Evolutionary conservation across 768 basidiomycete species (phyloP), one percentile per base, ranked within the genome.

Genomic region (Coprinopsis sp.): DNA sequence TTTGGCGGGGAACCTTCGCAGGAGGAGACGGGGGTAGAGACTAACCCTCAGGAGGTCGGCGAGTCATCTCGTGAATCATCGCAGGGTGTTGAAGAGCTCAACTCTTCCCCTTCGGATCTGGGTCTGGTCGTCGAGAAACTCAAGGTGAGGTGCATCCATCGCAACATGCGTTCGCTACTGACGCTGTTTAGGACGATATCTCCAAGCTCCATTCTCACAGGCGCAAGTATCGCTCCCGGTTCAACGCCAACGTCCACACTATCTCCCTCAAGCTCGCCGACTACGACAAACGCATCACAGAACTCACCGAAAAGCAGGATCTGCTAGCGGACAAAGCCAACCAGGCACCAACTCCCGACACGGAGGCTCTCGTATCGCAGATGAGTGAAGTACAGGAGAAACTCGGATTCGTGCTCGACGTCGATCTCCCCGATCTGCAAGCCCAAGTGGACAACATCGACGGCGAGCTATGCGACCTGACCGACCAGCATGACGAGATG

Each of bases 221-320:
- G 10, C 66, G 65, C 45, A 68, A 70, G 44, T 70, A 70, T 54
- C 70, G 69, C 52, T 52, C 60, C 12, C 65, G 69, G 13, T 74
- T 73, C 59, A 70, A 73, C 43, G 49, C 62, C 14, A 69, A 67
- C 44, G 61, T 73, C 1, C 63, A 68, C 36, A 56, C 64, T 23
- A 66, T 73, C 19, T 62, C 70, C 6, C 65, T 65, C n/a, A 71
- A 68, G 54, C 59, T 77, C 16, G 52, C 57, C 33, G 61, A 64
- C 13, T 64, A 74, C 47, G 71, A 74, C 39, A 68, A 67, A 30
- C 65, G 65, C 41, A 52, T 76, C 12, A 58, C 60, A 10, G 69
- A 72, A 25, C 62, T 70, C 14, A 61, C 68, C 33, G 62, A 63
- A 1, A 62, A 70, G 23, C 69, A 64, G 49, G 55, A 58, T 21